Percentiles rank a stretch among this genome's conserved stretches.
Conservation (phyloP, 176 grass and related monocot genomes). For the Rhipidocladum racemiflorum region DNA sequence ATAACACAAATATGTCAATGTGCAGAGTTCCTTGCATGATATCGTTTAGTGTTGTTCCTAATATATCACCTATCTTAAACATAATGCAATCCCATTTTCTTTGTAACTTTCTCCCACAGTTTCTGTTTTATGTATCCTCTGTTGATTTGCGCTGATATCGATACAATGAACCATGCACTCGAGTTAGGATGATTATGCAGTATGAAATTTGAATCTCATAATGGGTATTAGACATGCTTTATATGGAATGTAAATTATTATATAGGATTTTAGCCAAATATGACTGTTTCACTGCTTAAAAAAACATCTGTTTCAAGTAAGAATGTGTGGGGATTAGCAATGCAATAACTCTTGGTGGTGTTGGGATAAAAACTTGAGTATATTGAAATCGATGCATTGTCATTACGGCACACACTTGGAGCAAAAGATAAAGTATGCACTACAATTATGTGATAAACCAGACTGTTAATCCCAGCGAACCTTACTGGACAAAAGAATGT, state of each 20-base stretch:
- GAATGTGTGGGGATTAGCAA: background rate
- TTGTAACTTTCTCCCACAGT: background rate
- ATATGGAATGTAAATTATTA: conserved; percentile 3
- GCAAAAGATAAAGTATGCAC: background rate
- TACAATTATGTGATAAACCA: background rate
- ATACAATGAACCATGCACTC: background rate
- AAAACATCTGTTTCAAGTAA: conserved; percentile 6
- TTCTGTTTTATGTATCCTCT: background rate
- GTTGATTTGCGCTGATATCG: background rate
- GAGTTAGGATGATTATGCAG: background rate
- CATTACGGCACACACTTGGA: background rate
- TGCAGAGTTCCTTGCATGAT: background rate
- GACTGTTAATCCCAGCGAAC: background rate
- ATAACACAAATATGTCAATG: background rate
- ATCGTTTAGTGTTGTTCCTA: background rate
- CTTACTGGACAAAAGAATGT: background rate
- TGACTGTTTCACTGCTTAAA: too few species aligned
- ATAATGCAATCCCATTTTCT: background rate
- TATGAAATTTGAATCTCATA: conserved; percentile 6
- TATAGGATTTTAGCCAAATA: background rate
- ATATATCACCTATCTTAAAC: background rate
- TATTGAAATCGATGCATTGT: background rate
- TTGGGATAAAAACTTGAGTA: background rate
- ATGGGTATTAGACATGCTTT: background rate
- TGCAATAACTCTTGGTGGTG: background rate